phyloP scores from a whole-genome alignment of 805 yeast species.

The Vanderwaltozyma yarrowii region DNA sequence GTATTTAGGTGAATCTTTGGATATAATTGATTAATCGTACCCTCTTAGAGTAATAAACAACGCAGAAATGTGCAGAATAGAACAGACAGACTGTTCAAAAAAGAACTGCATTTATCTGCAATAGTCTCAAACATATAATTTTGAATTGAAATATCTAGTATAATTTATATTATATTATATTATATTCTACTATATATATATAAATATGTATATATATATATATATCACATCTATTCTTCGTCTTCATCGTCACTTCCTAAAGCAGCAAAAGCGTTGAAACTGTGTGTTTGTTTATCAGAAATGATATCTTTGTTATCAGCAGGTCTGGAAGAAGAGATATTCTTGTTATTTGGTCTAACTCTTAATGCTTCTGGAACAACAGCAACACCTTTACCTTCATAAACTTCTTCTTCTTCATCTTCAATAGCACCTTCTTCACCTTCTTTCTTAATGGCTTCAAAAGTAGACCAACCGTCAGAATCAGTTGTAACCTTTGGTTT shows the following conservation, averaged over 20 bases:
- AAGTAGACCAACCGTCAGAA: constrained; percentile 79
- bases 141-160: no score
- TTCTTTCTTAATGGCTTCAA: constrained; percentile 29
- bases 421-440: constrained; percentile 16
- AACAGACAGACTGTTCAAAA: no score
- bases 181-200: no score
- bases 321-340: constrained; percentile 63
- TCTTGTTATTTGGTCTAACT: constrained; percentile 63
- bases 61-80: no score
- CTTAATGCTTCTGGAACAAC: constrained; percentile 37
- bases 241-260: constrained; percentile 41
- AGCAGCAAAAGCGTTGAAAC: constrained; percentile 77
- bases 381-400: constrained; percentile 19
- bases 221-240: constrained; percentile 19
- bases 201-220: not conserved
- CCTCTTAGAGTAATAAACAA: no score
- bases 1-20: no score
- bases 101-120: no score
- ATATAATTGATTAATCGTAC: no score
- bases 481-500: constrained; percentile 45
- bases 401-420: constrained; percentile 38
- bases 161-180: no score
- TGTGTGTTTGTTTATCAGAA: constrained; percentile 53
- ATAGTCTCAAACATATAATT: no score
- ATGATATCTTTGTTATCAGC: constrained; percentile 62